A percentile compares a stretch with the other conserved stretches of the same genome.
Evolutionary conservation across 805 yeast genomes (phyloP).

Genomic region (Citeromyces nyonsensis): DNA sequence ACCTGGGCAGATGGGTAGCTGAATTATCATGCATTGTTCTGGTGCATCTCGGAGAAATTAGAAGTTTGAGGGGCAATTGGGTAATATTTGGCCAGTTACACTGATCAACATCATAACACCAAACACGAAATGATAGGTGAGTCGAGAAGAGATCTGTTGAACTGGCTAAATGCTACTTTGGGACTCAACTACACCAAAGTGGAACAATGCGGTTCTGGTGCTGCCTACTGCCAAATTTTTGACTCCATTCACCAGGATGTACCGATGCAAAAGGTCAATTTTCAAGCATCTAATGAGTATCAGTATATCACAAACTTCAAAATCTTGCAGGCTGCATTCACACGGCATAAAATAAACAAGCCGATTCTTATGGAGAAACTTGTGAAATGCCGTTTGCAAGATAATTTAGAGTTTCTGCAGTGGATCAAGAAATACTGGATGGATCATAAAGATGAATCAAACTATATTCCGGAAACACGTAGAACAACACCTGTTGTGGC

Average conservation of each 20-base stretch:
- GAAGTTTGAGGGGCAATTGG: too few species aligned
- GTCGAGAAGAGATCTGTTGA: conserved; percentile 69
- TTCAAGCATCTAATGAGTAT: conserved; percentile 54
- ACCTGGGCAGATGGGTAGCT: too few species aligned
- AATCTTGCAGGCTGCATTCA: conserved; percentile 69
- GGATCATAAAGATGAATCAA: conserved; percentile 51
- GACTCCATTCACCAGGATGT: conserved; percentile 76
- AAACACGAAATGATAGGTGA: conserved; percentile 31
- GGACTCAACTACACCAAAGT: conserved; percentile 55
- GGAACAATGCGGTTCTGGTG: conserved; percentile 93
- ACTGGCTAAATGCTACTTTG: conserved; percentile 71
- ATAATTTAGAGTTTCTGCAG: conserved; percentile 85
- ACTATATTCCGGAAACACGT: conserved; percentile 55
- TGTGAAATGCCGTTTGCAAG: conserved; percentile 82
- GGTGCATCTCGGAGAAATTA: too few species aligned
- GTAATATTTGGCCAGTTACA: too few species aligned
- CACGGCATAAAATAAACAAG: conserved; percentile 53
- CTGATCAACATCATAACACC: too few species aligned
- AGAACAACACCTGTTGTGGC: conserved; percentile 18
- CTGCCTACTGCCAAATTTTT: conserved; percentile 84
- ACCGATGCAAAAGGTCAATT: conserved; percentile 67
- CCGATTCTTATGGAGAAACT: conserved; percentile 69
- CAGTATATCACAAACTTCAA: conserved; percentile 74
- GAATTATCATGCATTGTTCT: too few species aligned
- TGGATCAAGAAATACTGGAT: conserved; percentile 82